Evolutionary conservation across 225 moss, liverwort and hornwort genomes (phyloP).

Genomic region (Takakia lepidozioides): DNA sequence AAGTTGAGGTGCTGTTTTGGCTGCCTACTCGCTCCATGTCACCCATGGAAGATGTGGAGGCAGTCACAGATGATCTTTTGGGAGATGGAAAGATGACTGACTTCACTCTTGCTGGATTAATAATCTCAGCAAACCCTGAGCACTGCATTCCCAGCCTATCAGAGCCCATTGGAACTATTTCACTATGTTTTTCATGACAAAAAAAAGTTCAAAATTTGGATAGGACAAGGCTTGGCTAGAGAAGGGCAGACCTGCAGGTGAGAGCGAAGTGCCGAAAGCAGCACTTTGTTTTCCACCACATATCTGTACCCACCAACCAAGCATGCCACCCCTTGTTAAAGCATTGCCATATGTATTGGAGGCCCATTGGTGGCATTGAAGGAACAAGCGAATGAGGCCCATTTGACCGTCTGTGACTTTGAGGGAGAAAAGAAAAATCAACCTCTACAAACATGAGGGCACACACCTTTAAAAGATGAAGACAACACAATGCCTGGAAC

Average conservation of each 20-base stretch:
- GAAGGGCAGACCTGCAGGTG: slow-evolving; percentile 57
- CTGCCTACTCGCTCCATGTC: too few species aligned
- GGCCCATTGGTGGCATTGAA: too few species aligned
- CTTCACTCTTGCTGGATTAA: slow-evolving; percentile 75
- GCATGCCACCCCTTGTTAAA: background rate
- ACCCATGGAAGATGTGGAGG: too few species aligned
- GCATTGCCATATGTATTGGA: background rate
- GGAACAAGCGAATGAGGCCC: too few species aligned
- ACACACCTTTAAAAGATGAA: background rate
- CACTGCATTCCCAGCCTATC: slow-evolving; percentile 54
- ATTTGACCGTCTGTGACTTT: too few species aligned
- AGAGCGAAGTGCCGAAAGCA: slow-evolving; percentile 58
- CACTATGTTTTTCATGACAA: slow-evolving; percentile 4
- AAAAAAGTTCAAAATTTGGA: background rate
- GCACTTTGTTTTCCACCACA: slow-evolving; percentile 84
- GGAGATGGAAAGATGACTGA: slow-evolving; percentile 49
- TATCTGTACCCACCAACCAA: slow-evolving; percentile 35
- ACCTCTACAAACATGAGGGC: too few species aligned
- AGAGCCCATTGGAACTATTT: slow-evolving; percentile 22
- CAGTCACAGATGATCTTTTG: slow-evolving; percentile 9
- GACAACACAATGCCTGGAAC: background rate
- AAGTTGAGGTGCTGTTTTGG: too few species aligned
- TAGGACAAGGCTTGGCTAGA: slow-evolving; percentile 8
- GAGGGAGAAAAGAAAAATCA: too few species aligned
- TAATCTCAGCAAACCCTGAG: slow-evolving; percentile 50